These are phyloP conservation scores for Erysimum cheiri DNA, from an alignment of 441 rosid species.

Conservation along the genomic window DNA sequence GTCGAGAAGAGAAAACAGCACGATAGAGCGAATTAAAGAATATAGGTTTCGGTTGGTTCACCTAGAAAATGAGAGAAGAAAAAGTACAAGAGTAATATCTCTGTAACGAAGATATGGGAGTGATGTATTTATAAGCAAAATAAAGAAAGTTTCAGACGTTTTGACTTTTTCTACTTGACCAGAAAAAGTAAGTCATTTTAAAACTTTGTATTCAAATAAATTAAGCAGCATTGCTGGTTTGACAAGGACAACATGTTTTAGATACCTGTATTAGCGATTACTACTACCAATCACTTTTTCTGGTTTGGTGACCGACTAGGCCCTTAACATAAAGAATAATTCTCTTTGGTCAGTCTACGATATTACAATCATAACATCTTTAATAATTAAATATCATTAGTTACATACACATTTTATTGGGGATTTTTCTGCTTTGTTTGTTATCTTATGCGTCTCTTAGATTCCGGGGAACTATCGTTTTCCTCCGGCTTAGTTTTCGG, in stretches of 20 bases:
- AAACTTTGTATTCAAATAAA: slow-evolving; percentile 8
- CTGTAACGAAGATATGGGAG: slow-evolving; percentile 21
- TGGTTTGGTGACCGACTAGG: not conserved
- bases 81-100: not conserved
- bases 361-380: not conserved
- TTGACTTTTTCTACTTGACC: slow-evolving; percentile 25
- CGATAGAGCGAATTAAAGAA: not conserved
- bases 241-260: slow-evolving; percentile 24
- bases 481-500: no score
- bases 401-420: no score
- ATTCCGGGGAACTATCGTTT: no score
- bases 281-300: not conserved
- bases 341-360: not conserved
- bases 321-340: not conserved
- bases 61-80: slow-evolving; percentile 14
- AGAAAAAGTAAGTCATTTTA: not conserved
- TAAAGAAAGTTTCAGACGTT: not conserved
- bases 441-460: no score
- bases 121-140: slow-evolving; percentile 19
- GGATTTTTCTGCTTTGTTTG: no score
- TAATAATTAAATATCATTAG: no score
- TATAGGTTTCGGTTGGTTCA: slow-evolving; percentile 21
- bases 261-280: not conserved
- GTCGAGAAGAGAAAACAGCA: slow-evolving; percentile 18
- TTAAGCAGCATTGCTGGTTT: slow-evolving; percentile 33